Evolutionary conservation across 2,329 filamentous ascomycete species (phyloP).

Genomic region (Phoma sp.): DNA sequence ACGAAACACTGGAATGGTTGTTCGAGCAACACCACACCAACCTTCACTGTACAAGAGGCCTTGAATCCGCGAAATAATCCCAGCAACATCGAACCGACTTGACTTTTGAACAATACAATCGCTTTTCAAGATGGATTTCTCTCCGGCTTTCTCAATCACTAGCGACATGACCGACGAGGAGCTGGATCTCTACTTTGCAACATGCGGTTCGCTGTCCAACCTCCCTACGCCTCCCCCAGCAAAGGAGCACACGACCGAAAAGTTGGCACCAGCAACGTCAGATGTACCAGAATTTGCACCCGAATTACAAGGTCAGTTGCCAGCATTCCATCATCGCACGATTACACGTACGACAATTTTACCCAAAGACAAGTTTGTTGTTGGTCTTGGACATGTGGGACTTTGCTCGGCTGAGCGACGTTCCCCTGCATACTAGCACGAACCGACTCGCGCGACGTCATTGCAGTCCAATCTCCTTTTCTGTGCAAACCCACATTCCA

Average conservation of each 20-base stretch:
- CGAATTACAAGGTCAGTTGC: constrained; percentile 41
- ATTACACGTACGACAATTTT: constrained; percentile 25
- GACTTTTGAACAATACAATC: not conserved
- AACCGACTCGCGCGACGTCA: constrained; percentile 18
- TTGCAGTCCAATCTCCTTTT: constrained; percentile 16
- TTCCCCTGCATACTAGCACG: constrained; percentile 25
- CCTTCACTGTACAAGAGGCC: constrained; percentile 13
- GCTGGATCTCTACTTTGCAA: constrained; percentile 48
- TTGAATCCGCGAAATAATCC: not conserved
- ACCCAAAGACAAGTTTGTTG: constrained; percentile 22
- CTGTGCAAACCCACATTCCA: constrained; percentile 15
- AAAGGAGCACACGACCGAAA: constrained; percentile 29
- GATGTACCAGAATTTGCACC: constrained; percentile 19
- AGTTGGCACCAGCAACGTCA: constrained; percentile 12
- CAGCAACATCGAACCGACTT: not conserved
- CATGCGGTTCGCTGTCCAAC: constrained; percentile 48
- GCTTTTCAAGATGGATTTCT: constrained; percentile 31
- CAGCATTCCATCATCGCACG: constrained; percentile 6
- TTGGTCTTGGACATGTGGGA: constrained; percentile 19
- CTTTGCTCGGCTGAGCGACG: constrained; percentile 20
- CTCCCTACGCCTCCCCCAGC: constrained; percentile 49
- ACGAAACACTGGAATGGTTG: constrained; percentile 20
- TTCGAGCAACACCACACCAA: constrained; percentile 20
- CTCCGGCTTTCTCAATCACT: constrained; percentile 33
- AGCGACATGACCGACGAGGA: constrained; percentile 48